phyloP scores from a whole-genome alignment of 2,329 filamentous ascomycete genomes.

The Ilyonectria robusta region DNA sequence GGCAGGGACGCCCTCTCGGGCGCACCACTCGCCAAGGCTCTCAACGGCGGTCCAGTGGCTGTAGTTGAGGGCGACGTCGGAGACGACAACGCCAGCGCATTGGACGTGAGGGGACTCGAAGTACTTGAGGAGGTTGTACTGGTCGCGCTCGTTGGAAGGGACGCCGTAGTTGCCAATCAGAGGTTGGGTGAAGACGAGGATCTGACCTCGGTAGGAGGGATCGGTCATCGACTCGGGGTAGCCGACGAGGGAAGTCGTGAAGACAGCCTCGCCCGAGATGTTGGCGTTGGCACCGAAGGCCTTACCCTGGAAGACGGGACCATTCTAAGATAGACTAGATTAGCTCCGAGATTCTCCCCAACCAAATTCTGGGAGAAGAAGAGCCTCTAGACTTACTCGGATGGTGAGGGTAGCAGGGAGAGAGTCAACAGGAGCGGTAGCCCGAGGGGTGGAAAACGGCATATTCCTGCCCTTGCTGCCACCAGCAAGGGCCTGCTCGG shows the following conservation, averaged over 20 bases:
- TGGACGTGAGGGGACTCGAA: slow-evolving; percentile 99
- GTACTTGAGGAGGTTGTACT: slow-evolving; percentile 94
- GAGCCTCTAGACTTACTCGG: slow-evolving; percentile 69
- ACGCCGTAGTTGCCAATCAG: slow-evolving; percentile 99
- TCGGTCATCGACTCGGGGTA: slow-evolving; percentile 97
- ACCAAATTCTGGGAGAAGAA: slow-evolving; percentile 5
- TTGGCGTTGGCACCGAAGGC: slow-evolving; percentile 97
- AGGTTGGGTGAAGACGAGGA: slow-evolving; percentile 97
- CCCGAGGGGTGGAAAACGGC: slow-evolving; percentile 69
- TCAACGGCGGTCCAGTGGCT: slow-evolving; percentile 99
- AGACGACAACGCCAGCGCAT: slow-evolving; percentile 94
- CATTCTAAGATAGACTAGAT: slow-evolving; percentile 72
- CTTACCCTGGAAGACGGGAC: slow-evolving; percentile 95
- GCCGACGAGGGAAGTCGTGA: slow-evolving; percentile 97
- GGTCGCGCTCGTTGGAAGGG: slow-evolving; percentile 86
- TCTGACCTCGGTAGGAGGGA: slow-evolving; percentile 92
- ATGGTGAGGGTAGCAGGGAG: slow-evolving; percentile 89
- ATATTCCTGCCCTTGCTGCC: slow-evolving; percentile 79
- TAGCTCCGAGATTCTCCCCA: slow-evolving; percentile 10
- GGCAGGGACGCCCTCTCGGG: slow-evolving; percentile 93
- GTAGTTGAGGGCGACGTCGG: slow-evolving; percentile 93
- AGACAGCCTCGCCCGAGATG: slow-evolving; percentile 97
- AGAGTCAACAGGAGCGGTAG: slow-evolving; percentile 74
- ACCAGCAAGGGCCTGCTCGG: slow-evolving; percentile 65
- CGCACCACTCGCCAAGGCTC: slow-evolving; percentile 93